Percentiles rank a stretch among this genome's conserved stretches.
Evolutionary conservation across 2,329 filamentous ascomycete genomes (phyloP).

Genomic region (Xylariaceae sp.): DNA sequence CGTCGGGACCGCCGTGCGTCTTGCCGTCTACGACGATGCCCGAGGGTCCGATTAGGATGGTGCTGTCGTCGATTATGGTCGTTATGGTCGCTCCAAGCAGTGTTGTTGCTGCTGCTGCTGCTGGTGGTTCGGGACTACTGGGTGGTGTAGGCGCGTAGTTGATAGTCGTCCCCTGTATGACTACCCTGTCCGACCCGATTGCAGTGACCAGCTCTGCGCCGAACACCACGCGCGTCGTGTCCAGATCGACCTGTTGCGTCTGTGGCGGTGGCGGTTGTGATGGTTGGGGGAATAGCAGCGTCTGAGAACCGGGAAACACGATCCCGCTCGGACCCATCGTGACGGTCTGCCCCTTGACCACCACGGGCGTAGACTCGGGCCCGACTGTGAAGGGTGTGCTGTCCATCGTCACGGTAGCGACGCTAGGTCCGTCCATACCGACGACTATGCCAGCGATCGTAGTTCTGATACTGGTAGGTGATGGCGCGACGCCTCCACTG

Average conservation of each 20-base stretch:
- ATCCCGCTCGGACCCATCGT: constrained; percentile 30
- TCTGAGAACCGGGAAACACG: too few species aligned
- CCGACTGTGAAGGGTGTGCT: constrained; percentile 39
- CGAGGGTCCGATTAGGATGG: constrained; percentile 44
- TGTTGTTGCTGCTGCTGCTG: too few species aligned
- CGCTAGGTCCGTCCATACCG: constrained; percentile 36
- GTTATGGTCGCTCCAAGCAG: constrained; percentile 26
- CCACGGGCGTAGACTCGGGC: constrained; percentile 32
- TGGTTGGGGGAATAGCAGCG: too few species aligned
- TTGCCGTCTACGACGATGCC: constrained; percentile 38
- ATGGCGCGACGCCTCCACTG: constrained; percentile 28
- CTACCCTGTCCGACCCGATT: constrained; percentile 36
- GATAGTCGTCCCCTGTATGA: constrained; percentile 39
- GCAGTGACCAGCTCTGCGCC: constrained; percentile 45
- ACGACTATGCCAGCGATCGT: constrained; percentile 37
- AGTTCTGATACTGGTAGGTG: constrained; percentile 35
- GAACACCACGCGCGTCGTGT: constrained; percentile 39
- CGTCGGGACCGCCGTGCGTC: constrained; percentile 39
- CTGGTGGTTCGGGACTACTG: too few species aligned
- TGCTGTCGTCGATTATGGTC: constrained; percentile 44
- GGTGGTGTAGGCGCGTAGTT: constrained; percentile 45
- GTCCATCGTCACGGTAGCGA: constrained; percentile 39
- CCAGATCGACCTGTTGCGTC: too few species aligned
- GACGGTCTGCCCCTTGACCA: constrained; percentile 24
- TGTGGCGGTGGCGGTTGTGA: too few species aligned